phyloP scores from a whole-genome alignment of 2,329 filamentous ascomycete species.

The Whalleya microplaca region DNA sequence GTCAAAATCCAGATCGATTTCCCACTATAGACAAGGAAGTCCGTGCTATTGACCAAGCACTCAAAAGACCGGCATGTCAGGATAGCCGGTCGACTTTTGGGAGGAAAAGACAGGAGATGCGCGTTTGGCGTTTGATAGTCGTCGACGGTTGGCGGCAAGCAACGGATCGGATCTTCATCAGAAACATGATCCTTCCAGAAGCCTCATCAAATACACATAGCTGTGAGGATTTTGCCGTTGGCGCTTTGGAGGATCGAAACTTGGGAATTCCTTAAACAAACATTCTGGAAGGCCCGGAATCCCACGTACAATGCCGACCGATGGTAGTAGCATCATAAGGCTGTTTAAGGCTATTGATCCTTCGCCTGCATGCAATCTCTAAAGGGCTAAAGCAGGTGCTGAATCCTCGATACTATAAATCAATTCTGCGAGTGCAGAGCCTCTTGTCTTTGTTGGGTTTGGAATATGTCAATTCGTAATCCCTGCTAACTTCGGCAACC shows the following conservation, averaged over 20 bases:
- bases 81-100: slow-evolving; percentile 13
- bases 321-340: neutral
- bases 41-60: slow-evolving; percentile 10
- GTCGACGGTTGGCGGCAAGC: slow-evolving; percentile 17
- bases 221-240: neutral
- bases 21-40: slow-evolving; percentile 14
- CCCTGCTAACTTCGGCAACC: neutral
- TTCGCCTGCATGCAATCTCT: slow-evolving; percentile 19
- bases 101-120: slow-evolving; percentile 17
- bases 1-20: slow-evolving; percentile 11
- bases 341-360: slow-evolving; percentile 21
- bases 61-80: slow-evolving; percentile 13
- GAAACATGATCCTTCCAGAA: neutral
- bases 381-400: slow-evolving; percentile 17
- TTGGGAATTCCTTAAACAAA: neutral
- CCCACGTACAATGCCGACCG: neutral
- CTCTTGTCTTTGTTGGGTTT: neutral
- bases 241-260: neutral
- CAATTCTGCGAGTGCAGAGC: neutral
- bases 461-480: neutral
- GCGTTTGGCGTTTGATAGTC: slow-evolving; percentile 26
- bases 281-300: neutral
- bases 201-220: neutral
- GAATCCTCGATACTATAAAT: slow-evolving; percentile 1
- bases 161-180: slow-evolving; percentile 5